phyloP scores from a whole-genome alignment of 2,329 filamentous ascomycete species.

The Monosporascus ibericus region DNA sequence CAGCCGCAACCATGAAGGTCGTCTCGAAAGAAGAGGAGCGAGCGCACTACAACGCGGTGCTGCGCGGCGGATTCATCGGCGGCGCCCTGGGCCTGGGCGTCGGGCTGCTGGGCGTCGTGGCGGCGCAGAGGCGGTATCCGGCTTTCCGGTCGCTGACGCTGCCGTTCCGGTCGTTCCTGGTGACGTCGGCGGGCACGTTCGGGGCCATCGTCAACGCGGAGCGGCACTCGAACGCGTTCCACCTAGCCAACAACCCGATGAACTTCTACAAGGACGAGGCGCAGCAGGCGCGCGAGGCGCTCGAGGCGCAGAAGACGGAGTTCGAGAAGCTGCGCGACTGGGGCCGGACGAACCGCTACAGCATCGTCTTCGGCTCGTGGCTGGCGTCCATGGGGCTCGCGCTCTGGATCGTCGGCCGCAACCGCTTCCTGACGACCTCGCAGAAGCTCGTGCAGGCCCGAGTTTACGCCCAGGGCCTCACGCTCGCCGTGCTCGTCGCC shows the following conservation, averaged over 20 bases:
- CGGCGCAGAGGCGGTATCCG: constrained; percentile 64
- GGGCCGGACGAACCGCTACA: constrained; percentile 76
- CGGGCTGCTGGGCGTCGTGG: constrained; percentile 62
- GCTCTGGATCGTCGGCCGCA: constrained; percentile 69
- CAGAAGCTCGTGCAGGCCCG: constrained; percentile 94
- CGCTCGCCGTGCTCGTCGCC: constrained; percentile 75
- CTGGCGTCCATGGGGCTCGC: constrained; percentile 71
- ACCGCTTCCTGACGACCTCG: constrained; percentile 63
- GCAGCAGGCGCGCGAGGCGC: constrained; percentile 47
- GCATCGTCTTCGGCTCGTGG: constrained; percentile 79
- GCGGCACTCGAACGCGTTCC: constrained; percentile 57
- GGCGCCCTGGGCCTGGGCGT: constrained; percentile 60
- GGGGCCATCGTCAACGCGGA: constrained; percentile 85
- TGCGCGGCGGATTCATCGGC: constrained; percentile 74
- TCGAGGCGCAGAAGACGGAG: constrained; percentile 49
- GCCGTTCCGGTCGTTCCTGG: constrained; percentile 86
- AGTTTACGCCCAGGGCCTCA: constrained; percentile 88
- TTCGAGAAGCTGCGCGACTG: constrained; percentile 62
- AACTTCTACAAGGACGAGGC: constrained; percentile 60
- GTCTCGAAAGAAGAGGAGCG: constrained; percentile 89
- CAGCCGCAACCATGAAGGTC: constrained; percentile 70
- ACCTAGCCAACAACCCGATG: constrained; percentile 62
- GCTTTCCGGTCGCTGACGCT: constrained; percentile 77
- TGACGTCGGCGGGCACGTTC: constrained; percentile 77
- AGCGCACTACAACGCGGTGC: constrained; percentile 74